These are phyloP conservation scores for Neurospora sp. DNA, from an alignment of 2,329 filamentous ascomycete species.

Conservation along the genomic window DNA sequence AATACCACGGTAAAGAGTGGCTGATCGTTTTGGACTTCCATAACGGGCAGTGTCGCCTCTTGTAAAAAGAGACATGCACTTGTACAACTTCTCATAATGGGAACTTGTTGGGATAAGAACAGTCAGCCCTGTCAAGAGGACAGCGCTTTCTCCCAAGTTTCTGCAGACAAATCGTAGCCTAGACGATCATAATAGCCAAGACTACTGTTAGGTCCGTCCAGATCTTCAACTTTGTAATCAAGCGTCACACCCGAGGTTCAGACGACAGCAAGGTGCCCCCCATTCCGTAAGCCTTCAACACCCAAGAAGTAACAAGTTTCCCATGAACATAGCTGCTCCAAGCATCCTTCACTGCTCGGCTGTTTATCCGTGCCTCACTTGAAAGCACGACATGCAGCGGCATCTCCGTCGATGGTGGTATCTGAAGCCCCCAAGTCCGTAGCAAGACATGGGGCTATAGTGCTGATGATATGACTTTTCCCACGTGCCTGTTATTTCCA, in stretches of 20 bases:
- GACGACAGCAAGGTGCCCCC: background rate
- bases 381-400: background rate
- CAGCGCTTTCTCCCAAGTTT: background rate
- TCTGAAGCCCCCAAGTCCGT: background rate
- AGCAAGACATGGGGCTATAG: background rate
- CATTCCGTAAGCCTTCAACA: background rate
- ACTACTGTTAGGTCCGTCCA: background rate
- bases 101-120: background rate
- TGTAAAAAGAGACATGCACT: background rate
- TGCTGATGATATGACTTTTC: background rate
- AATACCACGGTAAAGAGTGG: no score
- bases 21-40: no score
- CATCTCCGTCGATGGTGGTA: background rate
- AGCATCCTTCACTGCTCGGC: background rate
- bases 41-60: background rate
- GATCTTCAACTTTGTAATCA: background rate
- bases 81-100: background rate
- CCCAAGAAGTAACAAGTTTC: background rate
- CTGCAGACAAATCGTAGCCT: background rate
- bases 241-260: background rate
- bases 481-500: background rate
- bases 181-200: background rate
- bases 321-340: background rate
- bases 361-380: background rate
- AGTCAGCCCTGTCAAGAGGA: background rate